phyloP scores from a whole-genome alignment of 257 asterid genomes.

The Leptodermis oblonga region DNA sequence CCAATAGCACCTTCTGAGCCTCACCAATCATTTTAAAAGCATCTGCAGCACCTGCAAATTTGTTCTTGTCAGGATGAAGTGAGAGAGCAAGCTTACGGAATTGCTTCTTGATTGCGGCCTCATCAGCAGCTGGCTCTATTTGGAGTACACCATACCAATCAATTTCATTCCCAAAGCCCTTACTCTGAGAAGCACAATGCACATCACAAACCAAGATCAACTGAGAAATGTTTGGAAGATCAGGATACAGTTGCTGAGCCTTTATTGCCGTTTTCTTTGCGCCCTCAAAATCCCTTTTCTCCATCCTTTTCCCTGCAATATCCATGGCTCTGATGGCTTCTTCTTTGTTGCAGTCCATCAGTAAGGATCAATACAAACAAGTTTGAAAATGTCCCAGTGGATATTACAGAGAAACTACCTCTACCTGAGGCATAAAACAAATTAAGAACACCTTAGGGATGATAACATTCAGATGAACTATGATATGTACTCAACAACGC shows the following conservation, averaged over 20 bases:
- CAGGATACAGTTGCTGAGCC: conserved; percentile 45
- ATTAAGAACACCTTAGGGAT: background rate
- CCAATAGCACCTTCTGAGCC: conserved; percentile 45
- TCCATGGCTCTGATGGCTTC: conserved; percentile 44
- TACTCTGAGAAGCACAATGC: conserved; percentile 41
- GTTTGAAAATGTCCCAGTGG: conserved; percentile 1
- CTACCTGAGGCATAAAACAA: background rate
- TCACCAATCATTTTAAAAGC: conserved; percentile 50
- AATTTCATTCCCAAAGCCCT: conserved; percentile 26
- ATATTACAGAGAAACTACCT: background rate
- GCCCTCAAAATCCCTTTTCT: conserved; percentile 36
- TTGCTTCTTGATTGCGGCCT: conserved; percentile 35
- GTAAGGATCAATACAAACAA: conserved; percentile 8
- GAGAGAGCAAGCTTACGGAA: conserved; percentile 42
- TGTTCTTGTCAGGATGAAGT: conserved; percentile 65
- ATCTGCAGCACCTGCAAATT: conserved; percentile 49
- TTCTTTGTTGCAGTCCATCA: conserved; percentile 47
- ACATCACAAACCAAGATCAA: conserved; percentile 56
- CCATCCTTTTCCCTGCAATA: conserved; percentile 50
- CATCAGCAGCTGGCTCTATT: conserved; percentile 47
- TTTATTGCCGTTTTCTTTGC: conserved; percentile 34
- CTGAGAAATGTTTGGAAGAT: conserved; percentile 32
- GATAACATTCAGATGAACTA: background rate
- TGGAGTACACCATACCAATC: conserved; percentile 57
- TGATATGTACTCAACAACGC: background rate